These are phyloP conservation scores for Ustilago loliicola DNA, from an alignment of 1,284 basidiomycete genomes.

Conservation along the genomic window DNA sequence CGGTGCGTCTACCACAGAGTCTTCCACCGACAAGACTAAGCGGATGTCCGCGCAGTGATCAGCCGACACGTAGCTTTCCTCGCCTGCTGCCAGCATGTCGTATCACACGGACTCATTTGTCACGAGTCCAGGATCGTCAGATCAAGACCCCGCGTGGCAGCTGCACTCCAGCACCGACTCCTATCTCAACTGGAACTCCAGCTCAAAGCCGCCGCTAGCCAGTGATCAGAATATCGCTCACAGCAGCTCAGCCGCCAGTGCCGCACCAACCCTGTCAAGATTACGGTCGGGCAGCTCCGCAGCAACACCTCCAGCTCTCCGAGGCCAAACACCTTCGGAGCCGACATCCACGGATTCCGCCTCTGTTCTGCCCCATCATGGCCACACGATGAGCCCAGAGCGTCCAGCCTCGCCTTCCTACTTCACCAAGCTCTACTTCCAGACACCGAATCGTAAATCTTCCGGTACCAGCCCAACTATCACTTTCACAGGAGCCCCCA, in stretches of 20 bases:
- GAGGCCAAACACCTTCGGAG: conserved; percentile 22
- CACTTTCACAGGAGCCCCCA: conserved; percentile 47
- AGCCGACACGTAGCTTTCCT: neutral
- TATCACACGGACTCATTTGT: conserved; percentile 35
- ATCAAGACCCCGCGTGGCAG: conserved; percentile 34
- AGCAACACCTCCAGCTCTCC: conserved; percentile 7
- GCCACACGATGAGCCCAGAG: conserved; percentile 34
- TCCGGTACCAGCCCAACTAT: conserved; percentile 48
- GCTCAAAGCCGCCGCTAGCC: conserved; percentile 13
- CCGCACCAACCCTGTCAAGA: conserved; percentile 20
- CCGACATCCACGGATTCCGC: conserved; percentile 20
- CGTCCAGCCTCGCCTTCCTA: conserved; percentile 47
- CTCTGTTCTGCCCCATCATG: conserved; percentile 31
- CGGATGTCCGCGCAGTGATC: conserved; percentile 9
- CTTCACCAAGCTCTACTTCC: conserved; percentile 47
- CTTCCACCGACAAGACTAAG: neutral
- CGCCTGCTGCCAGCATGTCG: conserved; percentile 33
- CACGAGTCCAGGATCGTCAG: conserved; percentile 19
- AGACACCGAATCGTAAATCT: conserved; percentile 26
- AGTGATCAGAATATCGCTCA: conserved; percentile 4
- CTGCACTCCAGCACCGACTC: conserved; percentile 52
- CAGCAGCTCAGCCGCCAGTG: conserved; percentile 9
- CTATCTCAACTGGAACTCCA: conserved; percentile 38
- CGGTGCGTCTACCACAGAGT: neutral
- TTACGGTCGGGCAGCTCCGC: conserved; percentile 27